These are phyloP conservation scores for Kodamaea kaohsiungensis DNA, from an alignment of 805 yeast species.

Conservation along the genomic window DNA sequence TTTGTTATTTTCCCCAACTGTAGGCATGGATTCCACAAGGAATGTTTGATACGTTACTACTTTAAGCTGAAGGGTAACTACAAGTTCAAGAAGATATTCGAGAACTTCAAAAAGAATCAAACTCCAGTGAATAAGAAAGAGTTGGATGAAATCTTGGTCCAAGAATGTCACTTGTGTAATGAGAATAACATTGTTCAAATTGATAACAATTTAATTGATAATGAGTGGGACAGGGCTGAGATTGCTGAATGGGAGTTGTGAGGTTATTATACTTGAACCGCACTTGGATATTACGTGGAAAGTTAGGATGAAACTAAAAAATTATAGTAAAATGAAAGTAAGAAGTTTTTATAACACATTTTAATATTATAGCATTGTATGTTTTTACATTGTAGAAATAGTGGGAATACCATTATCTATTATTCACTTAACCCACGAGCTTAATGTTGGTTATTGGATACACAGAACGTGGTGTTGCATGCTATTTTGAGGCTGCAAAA, in stretches of 20 bases:
- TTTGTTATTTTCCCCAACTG: conserved; percentile 83
- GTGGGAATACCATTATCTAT: too few relatives aligned
- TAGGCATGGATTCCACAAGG: conserved; percentile 85
- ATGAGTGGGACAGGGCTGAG: conserved; percentile 34
- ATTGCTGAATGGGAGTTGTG: conserved; percentile 52
- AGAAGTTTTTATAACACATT: too few relatives aligned
- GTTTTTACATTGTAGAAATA: too few relatives aligned
- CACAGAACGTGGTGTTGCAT: too few relatives aligned
- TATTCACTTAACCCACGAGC: too few relatives aligned
- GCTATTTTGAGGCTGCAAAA: too few relatives aligned
- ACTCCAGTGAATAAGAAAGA: conserved; percentile 44
- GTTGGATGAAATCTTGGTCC: conserved; percentile 59
- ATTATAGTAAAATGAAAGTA: too few relatives aligned
- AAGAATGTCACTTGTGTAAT: conserved; percentile 76
- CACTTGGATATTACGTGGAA: background rate
- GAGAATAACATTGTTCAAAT: conserved; percentile 68
- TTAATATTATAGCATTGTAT: too few relatives aligned
- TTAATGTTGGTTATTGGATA: too few relatives aligned
- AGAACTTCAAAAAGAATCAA: conserved; percentile 49
- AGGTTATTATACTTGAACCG: too few relatives aligned
- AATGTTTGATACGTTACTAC: conserved; percentile 71
- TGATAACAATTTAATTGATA: conserved; percentile 59
- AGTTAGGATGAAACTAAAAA: too few relatives aligned
- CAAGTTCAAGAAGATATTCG: conserved; percentile 61
- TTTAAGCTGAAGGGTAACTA: conserved; percentile 63